phyloP scores from a whole-genome alignment of 2,329 filamentous ascomycete genomes.

The Talaromyces sp. region DNA sequence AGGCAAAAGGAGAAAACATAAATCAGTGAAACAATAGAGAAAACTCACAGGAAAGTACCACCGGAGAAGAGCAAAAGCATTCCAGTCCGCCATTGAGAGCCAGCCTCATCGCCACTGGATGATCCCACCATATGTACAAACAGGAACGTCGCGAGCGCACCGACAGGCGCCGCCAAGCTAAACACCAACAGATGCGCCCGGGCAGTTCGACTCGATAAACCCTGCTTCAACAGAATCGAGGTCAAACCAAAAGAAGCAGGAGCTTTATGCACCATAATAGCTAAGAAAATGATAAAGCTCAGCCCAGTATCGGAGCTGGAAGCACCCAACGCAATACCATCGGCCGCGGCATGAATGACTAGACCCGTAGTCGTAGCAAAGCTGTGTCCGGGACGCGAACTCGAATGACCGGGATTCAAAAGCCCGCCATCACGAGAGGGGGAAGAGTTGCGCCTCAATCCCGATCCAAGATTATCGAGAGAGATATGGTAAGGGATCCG shows the following conservation, averaged over 20 bases:
- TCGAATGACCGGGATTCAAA: conserved; percentile 34
- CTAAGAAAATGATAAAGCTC: conserved; percentile 89
- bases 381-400: conserved; percentile 50
- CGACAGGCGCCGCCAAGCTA: conserved; percentile 84
- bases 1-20: background rate
- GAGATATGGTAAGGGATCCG: conserved; percentile 82
- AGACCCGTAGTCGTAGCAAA: conserved; percentile 88
- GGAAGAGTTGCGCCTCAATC: conserved; percentile 49
- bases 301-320: conserved; percentile 79
- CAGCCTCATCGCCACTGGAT: conserved; percentile 55
- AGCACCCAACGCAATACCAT: conserved; percentile 93
- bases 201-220: conserved; percentile 81
- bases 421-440: conserved; percentile 43
- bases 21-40: background rate
- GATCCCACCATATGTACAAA: conserved; percentile 71
- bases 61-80: conserved; percentile 93
- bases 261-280: conserved; percentile 97
- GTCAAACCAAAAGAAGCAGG: conserved; percentile 94
- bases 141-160: conserved; percentile 81
- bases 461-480: conserved; percentile 73
- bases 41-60: conserved; percentile 86
- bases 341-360: conserved; percentile 93
- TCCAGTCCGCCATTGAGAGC: conserved; percentile 84
- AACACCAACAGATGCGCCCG: conserved; percentile 87
- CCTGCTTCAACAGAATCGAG: conserved; percentile 85